Base-by-base conservation (phyloP, 129 eudicot genomes). In the Calendula officinalis region DNA sequence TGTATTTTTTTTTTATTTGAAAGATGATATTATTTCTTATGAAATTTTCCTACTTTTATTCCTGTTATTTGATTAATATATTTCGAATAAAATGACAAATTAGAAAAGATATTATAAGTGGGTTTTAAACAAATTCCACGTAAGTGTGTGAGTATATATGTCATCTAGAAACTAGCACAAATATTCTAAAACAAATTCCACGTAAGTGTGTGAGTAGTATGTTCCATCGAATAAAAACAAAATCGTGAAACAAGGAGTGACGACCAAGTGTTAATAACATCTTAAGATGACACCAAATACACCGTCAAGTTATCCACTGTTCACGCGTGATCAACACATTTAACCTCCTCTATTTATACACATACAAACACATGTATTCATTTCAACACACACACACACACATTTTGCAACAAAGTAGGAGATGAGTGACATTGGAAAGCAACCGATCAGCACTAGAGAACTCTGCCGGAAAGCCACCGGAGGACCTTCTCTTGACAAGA, bases 361-460 rank as follows among this genome's bases (percentile, higher is more conserved):
- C 34, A 32, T 5, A 4, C 14, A 33, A 4, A 22, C 13, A 32
- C 50, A 46, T 58, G 48, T 12, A 17, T 39, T 48, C 39, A n/a
- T n/a, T n/a, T n/a, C n/a, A n/a, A n/a, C 57, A 46, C 9, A 69
- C 5, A 8, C 46, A 13, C 11, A 39, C 41, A 71, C 56, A 32
- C 37, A 55, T 4, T n/a, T 16, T 6, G 2, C 16, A 50, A 49
- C 17, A 8, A 49, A 40, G 17, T 6, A 48, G 38, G 45, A 50
- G 35, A 75, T 67, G 79, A 8, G 64, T 7, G 55, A 51, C 15
- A n/a, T 15, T n/a, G 49, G 48, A 53, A 60, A 67, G 59, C 79
- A 67, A 60, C 59, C 69, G 3, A 60, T 43, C 30, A 14, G 37
- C 45, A 5, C 70, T n/a, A 14, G 69, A n/a, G 62, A 47, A 52